Conservation (phyloP, 2,329 filamentous ascomycete species). For the Exophiala phaeomuriformis region DNA sequence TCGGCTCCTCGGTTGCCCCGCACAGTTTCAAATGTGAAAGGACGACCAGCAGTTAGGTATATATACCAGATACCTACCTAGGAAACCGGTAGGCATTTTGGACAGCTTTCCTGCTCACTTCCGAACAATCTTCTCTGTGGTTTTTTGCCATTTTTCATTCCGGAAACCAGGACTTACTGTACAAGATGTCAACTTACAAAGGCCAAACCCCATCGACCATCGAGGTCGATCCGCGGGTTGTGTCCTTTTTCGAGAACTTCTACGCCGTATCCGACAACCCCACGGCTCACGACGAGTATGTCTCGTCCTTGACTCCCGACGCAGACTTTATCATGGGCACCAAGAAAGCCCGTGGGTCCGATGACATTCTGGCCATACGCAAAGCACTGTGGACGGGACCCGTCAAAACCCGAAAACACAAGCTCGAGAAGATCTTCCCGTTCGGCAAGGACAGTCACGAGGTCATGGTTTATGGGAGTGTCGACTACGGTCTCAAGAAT, state of each 20-base stretch:
- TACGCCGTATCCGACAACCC: slow-evolving; percentile 32
- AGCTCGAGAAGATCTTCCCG: slow-evolving; percentile 41
- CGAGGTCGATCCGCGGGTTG: slow-evolving; percentile 20
- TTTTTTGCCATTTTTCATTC: too few relatives aligned
- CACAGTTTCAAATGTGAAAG: background rate
- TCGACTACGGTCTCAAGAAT: slow-evolving; percentile 48
- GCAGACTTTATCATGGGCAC: slow-evolving; percentile 48
- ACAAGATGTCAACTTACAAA: slow-evolving; percentile 18
- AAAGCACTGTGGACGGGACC: slow-evolving; percentile 47
- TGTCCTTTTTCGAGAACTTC: slow-evolving; percentile 28
- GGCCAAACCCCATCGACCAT: slow-evolving; percentile 11
- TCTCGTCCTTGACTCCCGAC: slow-evolving; percentile 42
- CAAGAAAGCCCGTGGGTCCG: slow-evolving; percentile 40
- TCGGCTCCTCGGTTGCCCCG: background rate
- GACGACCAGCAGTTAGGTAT: too few relatives aligned
- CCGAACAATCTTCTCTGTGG: too few relatives aligned
- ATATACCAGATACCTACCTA: too few relatives aligned
- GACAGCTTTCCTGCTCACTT: too few relatives aligned
- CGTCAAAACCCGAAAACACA: slow-evolving; percentile 34
- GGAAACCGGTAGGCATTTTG: too few relatives aligned
- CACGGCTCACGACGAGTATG: slow-evolving; percentile 44
- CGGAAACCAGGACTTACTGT: too few relatives aligned
- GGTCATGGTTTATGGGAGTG: slow-evolving; percentile 49
- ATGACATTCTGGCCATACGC: slow-evolving; percentile 47
- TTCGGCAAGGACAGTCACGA: slow-evolving; percentile 43